Evolutionary conservation across 345 rosid species (phyloP), one percentile per base, ranked within the genome.

Genomic region (Theobroma cacao): DNA sequence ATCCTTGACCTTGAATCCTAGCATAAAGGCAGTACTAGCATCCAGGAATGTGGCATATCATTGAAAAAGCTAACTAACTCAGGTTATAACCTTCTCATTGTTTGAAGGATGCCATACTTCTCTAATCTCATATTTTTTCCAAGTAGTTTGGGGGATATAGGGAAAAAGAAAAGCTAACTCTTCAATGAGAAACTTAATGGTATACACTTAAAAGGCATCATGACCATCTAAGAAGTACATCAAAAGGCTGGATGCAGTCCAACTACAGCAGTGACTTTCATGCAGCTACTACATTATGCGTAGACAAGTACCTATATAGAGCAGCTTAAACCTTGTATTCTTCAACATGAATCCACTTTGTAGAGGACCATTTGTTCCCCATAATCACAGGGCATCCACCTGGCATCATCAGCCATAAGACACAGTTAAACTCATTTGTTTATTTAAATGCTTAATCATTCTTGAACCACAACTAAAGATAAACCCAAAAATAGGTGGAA

Each of bases 361-460:
- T 92, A 59, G 93, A 88, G 68, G 99, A 92, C 99, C 99, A 95
- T 80, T 93, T 95, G 91, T 91, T 86, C 75, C 98, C 99, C 75
- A 53, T 88, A 79, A 93, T 92, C 85, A 93, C 98, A 74, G 99
- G 96, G 74, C 98, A 92, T 40, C 96, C 91, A 83, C 97, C 99
- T 95, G 77, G 14, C 47, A 79, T 58, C 75, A 76, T 45, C 15
- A 61, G 28, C 28, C 69, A 47, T 17, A 62, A 55, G 52, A 61
- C 40, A 63, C n/a, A 40, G n/a, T 55, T 24, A 74, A 33, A 59
- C 13, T 22, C 13, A 38, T 53, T 71, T 45, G 62, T 56, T 28
- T 7, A 55, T 3, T 76, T 56, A 78, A 80, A 36, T 65, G 75
- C 65, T 24, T 15, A 56, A 34, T 80, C 61, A 74, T 60, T 47